These are phyloP conservation scores for Claviceps spartinae DNA, from an alignment of 2,329 filamentous ascomycete genomes.

Conservation along the genomic window DNA sequence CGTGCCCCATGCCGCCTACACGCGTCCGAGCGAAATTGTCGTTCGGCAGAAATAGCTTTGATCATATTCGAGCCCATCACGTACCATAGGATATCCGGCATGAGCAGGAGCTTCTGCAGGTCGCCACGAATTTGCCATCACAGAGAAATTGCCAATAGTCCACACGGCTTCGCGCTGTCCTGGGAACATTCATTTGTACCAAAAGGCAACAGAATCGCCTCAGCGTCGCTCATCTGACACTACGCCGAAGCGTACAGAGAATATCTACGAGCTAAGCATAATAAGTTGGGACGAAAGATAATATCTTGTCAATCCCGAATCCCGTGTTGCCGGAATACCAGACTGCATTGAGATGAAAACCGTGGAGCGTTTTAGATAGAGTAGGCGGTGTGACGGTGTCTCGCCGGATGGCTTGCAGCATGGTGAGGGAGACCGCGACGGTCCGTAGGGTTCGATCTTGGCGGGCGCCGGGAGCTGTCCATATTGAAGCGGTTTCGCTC, in stretches of 20 bases:
- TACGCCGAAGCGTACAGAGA: not conserved
- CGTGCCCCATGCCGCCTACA: not conserved
- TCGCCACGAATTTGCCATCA: not conserved
- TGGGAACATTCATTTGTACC: not conserved
- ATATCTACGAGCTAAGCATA: not conserved
- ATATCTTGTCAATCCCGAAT: not conserved
- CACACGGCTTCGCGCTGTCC: not conserved
- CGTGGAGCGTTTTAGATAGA: not conserved
- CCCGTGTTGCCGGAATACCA: not conserved
- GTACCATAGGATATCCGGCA: not conserved
- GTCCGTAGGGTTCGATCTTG: conserved; percentile 4
- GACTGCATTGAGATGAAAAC: not conserved
- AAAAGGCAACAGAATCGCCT: not conserved
- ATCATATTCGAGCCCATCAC: not conserved
- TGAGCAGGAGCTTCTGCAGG: not conserved
- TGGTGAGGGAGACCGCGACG: conserved; percentile 1
- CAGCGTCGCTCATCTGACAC: not conserved
- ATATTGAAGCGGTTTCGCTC: not conserved
- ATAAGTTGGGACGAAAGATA: too few species aligned
- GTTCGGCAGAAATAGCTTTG: not conserved
- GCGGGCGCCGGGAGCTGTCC: not conserved
- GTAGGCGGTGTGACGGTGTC: not conserved
- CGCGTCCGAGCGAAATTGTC: not conserved
- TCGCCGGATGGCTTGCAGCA: not conserved
- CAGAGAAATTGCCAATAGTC: not conserved